phyloP scores from a whole-genome alignment of 2,329 filamentous ascomycete species.

The Phialemoniopsis sp. region DNA sequence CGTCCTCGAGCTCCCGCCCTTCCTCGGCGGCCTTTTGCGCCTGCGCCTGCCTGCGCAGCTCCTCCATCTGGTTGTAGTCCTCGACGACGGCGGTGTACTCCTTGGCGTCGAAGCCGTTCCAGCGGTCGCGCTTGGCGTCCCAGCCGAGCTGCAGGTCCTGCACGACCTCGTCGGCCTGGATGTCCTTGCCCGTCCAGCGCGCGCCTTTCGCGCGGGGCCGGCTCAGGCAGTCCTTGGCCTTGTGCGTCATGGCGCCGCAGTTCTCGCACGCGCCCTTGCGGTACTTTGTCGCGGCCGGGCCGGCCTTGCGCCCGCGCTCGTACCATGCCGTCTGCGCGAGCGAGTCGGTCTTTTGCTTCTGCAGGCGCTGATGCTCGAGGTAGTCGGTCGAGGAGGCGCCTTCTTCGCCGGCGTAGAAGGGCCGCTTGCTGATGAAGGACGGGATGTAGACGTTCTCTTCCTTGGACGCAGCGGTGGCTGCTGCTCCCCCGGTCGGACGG shows the following conservation, averaged over 20 bases:
- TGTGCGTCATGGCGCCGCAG: conserved; percentile 95
- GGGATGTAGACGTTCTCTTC: conserved; percentile 99
- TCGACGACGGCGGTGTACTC: conserved; percentile 87
- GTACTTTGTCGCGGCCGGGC: conserved; percentile 90
- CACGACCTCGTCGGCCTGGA: conserved; percentile 85
- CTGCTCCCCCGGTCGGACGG: too few relatives aligned
- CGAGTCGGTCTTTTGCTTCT: conserved; percentile 63
- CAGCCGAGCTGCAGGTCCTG: conserved; percentile 86
- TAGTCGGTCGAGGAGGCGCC: conserved; percentile 66
- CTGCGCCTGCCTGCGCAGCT: conserved; percentile 53
- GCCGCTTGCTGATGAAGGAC: conserved; percentile 94
- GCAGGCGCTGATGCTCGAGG: conserved; percentile 90
- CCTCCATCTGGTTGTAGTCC: conserved; percentile 83
- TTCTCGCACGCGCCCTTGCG: conserved; percentile 98
- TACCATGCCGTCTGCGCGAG: conserved; percentile 70
- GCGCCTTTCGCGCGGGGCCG: conserved; percentile 86
- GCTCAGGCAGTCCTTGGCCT: conserved; percentile 88
- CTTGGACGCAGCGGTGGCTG: conserved; percentile 37
- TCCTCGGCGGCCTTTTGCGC: conserved; percentile 45
- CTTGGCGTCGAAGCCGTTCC: conserved; percentile 93
- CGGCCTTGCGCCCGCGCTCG: conserved; percentile 78
- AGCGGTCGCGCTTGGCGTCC: conserved; percentile 96
- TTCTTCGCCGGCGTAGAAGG: conserved; percentile 86
- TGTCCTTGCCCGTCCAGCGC: conserved; percentile 87
- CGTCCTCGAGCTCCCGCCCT: conserved; percentile 49